Conservation (phyloP, 208 protist genomes). For the Trypanosoma boissoni region DNA sequence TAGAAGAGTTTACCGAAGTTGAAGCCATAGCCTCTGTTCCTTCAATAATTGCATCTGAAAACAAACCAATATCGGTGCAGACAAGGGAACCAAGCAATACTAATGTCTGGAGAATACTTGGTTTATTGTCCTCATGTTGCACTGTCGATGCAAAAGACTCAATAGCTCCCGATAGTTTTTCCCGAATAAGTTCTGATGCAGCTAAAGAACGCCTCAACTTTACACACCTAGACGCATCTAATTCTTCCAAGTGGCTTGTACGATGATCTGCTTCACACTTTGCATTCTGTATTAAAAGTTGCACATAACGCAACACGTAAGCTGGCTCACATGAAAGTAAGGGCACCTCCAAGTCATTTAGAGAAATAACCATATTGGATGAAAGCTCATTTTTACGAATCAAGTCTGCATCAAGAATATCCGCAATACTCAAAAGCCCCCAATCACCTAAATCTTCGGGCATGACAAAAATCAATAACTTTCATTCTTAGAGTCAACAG, state of each 20-base stretch:
- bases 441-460: conserved; percentile 39
- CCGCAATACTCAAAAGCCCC: conserved; percentile 73
- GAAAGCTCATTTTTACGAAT: conserved; percentile 18
- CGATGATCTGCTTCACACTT: conserved; percentile 21
- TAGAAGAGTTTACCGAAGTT: conserved; percentile 7
- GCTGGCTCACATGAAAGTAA: conserved; percentile 26
- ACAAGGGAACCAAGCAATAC: conserved; percentile 28
- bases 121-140: conserved; percentile 22
- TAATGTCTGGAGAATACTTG: conserved; percentile 36
- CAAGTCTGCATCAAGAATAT: conserved; percentile 42
- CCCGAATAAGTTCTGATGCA: conserved; percentile 48
- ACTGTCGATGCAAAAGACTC: conserved; percentile 43
- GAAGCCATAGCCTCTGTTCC: conserved; percentile 43
- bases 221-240: conserved; percentile 23
- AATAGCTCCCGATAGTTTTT: conserved; percentile 39
- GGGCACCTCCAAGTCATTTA: conserved; percentile 33
- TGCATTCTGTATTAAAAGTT: conserved; percentile 27
- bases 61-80: conserved; percentile 22
- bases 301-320: conserved; percentile 18
- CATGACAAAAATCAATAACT: conserved; percentile 22
- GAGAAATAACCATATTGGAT: conserved; percentile 6
- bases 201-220: conserved; percentile 35
- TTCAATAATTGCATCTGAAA: conserved; percentile 45
- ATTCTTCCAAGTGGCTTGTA: conserved; percentile 35
- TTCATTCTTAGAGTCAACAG: conserved; percentile 12